phyloP scores from a whole-genome alignment of 805 yeast species.

The Cyberlindnera meyerae region DNA sequence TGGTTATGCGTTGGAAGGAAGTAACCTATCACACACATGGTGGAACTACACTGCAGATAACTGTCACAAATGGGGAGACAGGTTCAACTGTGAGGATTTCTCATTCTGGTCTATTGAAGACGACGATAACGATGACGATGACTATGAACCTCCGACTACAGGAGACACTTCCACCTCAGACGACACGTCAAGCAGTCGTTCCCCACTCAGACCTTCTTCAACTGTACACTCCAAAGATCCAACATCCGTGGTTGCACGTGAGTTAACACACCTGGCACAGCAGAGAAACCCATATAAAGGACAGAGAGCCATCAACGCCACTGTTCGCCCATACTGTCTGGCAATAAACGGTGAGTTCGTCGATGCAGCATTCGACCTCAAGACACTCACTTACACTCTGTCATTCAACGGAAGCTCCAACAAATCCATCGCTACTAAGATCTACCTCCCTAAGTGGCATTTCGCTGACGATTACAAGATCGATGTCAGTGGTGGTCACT shows the following conservation, averaged over 20 bases:
- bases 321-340: constrained; percentile 71
- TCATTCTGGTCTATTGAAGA: constrained; percentile 80
- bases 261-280: not conserved
- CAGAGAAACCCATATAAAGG: constrained; percentile 36
- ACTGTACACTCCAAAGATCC: not conserved
- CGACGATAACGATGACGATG: constrained; percentile 17
- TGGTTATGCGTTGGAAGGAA: constrained; percentile 71
- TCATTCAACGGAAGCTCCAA: constrained; percentile 34
- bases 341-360: constrained; percentile 56
- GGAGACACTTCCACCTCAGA: too few species aligned
- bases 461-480: constrained; percentile 46
- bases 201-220: too few species aligned
- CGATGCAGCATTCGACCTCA: constrained; percentile 55
- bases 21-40: constrained; percentile 64
- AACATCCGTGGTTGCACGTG: not conserved
- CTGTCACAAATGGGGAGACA: constrained; percentile 81
- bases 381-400: constrained; percentile 41
- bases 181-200: constrained; percentile 2
- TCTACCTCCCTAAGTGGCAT: constrained; percentile 72
- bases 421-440: constrained; percentile 43
- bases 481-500: constrained; percentile 53
- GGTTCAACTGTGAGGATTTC: constrained; percentile 92
- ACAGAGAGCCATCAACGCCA: constrained; percentile 68
- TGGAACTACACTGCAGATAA: constrained; percentile 83
- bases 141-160: too few species aligned